Evolutionary conservation across 495 filamentous ascomycete species (phyloP), one percentile per base, ranked within the genome.

Genomic region (Hypoxylon trugodes): DNA sequence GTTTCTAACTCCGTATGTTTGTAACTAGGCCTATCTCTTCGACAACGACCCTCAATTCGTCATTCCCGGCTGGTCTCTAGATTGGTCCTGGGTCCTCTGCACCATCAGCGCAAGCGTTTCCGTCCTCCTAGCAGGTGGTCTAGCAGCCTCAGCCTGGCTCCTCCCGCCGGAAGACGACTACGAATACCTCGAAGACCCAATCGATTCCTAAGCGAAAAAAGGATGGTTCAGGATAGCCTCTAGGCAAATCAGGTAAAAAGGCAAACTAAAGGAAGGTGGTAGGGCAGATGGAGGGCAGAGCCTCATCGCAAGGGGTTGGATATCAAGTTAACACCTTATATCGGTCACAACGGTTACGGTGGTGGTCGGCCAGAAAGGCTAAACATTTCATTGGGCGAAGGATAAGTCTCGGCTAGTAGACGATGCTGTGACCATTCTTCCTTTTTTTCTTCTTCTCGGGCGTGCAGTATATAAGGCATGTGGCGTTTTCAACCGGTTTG

Each of bases 21-120:
- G n/a, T n/a, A n/a, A n/a, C n/a, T 22, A 97, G 89, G 85, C 89
- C 42, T 94, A 91, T 69, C 80, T 96, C 2, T 94, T 86, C 74
- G 89, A 96, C 54, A 83, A 91, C 70, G 92, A 97, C 65, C 87
- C 90, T 46, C 84, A 92, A 38, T 98, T 97, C 74, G 87, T 89
- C 68, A 83, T 88, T 15, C 77, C 79, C 1, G 94, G 93, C 42
- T 97, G 94, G 90, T 79, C 81, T 57, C 80, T 98, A 46, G 92
- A 90, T 66, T 81, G 84, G 53, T 89, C 89, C 4, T 96, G 88
- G 85, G 80, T 89, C 7, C 81, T 94, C 32, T 92, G 89, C 71
- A 91, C 87, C 9, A 78, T 87, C 33, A 92, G 89, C 69, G 96
- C 87, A 82, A 81, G 74, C 55, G 65, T 92, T 18, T 82, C 86